phyloP scores from a whole-genome alignment of 108 stramenopile genomes.

The Skeletonema costatum region DNA sequence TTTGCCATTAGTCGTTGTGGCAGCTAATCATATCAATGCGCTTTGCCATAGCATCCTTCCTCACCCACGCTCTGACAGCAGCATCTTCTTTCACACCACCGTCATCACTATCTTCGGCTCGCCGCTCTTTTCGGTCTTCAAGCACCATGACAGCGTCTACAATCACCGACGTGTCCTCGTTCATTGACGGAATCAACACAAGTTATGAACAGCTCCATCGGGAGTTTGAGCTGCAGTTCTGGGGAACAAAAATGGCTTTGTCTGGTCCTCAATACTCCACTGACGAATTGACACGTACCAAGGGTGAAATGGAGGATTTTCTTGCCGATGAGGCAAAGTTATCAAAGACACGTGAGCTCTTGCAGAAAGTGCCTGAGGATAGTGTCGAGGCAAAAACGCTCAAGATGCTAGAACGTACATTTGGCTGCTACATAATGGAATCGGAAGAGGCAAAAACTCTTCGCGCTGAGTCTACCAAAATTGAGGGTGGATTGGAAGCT shows the following conservation, averaged over 20 bases:
- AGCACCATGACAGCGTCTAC: neutral
- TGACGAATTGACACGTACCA: slow-evolving; percentile 60
- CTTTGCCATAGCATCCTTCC: neutral
- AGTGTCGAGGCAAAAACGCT: slow-evolving; percentile 33
- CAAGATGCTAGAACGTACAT: slow-evolving; percentile 61
- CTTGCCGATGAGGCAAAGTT: slow-evolving; percentile 51
- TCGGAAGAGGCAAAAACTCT: slow-evolving; percentile 52
- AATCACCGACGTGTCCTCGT: slow-evolving; percentile 41
- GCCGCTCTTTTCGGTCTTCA: too few relatives aligned
- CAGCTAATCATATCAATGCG: neutral
- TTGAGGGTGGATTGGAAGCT: slow-evolving; percentile 64
- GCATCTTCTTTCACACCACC: neutral
- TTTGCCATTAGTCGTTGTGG: too few relatives aligned
- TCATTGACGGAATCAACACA: slow-evolving; percentile 61
- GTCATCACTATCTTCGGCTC: too few relatives aligned
- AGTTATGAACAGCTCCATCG: slow-evolving; percentile 58
- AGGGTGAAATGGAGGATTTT: slow-evolving; percentile 71
- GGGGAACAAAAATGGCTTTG: slow-evolving; percentile 83
- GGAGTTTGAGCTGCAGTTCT: slow-evolving; percentile 74
- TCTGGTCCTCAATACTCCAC: slow-evolving; percentile 50
- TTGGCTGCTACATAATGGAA: slow-evolving; percentile 62
- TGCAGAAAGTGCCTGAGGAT: slow-evolving; percentile 20
- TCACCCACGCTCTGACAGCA: neutral
- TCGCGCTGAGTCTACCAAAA: slow-evolving; percentile 50
- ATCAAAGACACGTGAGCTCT: slow-evolving; percentile 41